Evolutionary conservation across 495 filamentous ascomycete species (phyloP), one percentile per base, ranked within the genome.

Genomic region (Glonium stellatum): DNA sequence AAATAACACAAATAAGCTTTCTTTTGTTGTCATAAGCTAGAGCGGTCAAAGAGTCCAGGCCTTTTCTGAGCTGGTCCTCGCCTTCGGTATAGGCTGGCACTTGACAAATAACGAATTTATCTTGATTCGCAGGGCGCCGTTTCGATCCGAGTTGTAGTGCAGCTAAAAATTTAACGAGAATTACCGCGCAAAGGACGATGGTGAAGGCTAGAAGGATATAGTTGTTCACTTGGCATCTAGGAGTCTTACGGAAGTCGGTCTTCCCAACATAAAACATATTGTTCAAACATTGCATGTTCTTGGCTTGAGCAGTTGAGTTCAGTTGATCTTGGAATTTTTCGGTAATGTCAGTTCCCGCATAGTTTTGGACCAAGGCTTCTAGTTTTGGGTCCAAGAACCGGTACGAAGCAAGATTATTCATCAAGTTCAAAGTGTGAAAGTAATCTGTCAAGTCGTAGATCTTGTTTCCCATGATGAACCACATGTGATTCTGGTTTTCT

Each of bases 101-200:
- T 72, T 96, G 87, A 77, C 93, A 97, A 62, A 98, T 97, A 60
- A 98, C 93, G 60, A 98, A 98, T 71, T 97, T 97, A 71, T 98
- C 93, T 73, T 97, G 93, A 25, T 90, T 86, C 18, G 86, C 78
- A 4, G 93, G 93, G 18, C 90, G 87, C 31, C 88, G 85, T 75
- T 96, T 97, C 50, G 89, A 87, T 18, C 93, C 92, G 61, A 98
- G 86, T 70, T 98, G 93, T 25, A 98, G 79, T 47, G 93, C 93
- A 57, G 93, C 87, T 66, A 98, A 72, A 78, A 98, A 98, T 75
- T 97, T 98, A 73, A 86, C 76, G 15, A 86, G 64, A 58, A 97
- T 88, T 55, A 96, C 89, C 12, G 80, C 55, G 68, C 87, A 89
- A 44, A 98, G 77, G 25, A 96, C 76, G 64, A 92, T 77, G 42